Evolutionary conservation across 805 yeast species (phyloP).

Genomic region (Yamadazyma nakazawae): DNA sequence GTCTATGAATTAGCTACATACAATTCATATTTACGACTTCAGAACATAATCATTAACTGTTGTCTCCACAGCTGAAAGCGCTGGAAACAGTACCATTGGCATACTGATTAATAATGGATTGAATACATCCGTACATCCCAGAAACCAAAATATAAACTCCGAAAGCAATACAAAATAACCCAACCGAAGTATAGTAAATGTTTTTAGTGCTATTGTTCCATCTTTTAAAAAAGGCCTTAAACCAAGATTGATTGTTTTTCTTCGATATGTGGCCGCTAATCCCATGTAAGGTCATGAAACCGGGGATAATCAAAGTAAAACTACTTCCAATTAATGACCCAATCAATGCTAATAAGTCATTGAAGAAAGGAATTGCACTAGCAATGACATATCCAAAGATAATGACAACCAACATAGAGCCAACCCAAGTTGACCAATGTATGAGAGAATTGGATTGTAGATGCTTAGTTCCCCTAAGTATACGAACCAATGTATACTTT

Average conservation of each 20-base stretch:
- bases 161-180: constrained; percentile 1
- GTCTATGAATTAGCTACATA: not conserved
- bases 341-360: constrained; percentile 10
- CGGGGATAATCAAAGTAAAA: constrained; percentile 10
- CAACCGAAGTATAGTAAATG: not conserved
- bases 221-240: not conserved
- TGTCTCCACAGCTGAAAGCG: constrained; percentile 9
- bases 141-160: constrained; percentile 9
- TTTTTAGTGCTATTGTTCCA: not conserved
- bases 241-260: constrained; percentile 1
- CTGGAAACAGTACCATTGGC: constrained; percentile 5
- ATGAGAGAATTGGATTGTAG: constrained; percentile 9
- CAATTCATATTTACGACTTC: not conserved
- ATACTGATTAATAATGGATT: constrained; percentile 9
- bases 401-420: constrained; percentile 8
- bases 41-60: constrained; percentile 2
- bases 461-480: constrained; percentile 7
- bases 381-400: constrained; percentile 10
- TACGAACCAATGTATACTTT: constrained; percentile 12
- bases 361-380: constrained; percentile 12
- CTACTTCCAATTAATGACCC: constrained; percentile 11
- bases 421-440: constrained; percentile 10
- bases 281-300: constrained; percentile 8
- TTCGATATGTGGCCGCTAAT: not conserved
- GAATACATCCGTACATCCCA: constrained; percentile 10